Base-by-base conservation (phyloP, 371 early-diverging fungal species). In the Blastocladiella emersonii region DNA sequence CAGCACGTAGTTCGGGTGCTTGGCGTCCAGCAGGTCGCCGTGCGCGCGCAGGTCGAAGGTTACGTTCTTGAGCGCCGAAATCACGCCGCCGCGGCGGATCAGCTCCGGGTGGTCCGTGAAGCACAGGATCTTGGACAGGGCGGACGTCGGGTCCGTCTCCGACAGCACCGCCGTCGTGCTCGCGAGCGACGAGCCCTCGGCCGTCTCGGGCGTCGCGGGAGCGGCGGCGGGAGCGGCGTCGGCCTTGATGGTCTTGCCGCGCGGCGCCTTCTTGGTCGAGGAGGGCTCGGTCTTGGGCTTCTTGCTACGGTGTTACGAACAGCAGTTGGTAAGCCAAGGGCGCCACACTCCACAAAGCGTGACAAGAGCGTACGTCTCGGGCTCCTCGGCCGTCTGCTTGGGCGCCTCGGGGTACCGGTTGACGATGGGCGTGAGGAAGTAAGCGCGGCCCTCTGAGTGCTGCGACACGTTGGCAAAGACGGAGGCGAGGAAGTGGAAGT, bases 391-490 rank as follows among this genome's bases (percentile, higher is more conserved):
- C 48, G 19, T 25, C 48, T 48, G 8, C 30, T 27, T 19, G 32
- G 53, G 53, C 53, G 27, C 53, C 32, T 51, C 53, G 13, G 53
- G 53, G 53, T 51, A 51, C 53, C 53, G 53, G 30, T 51, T 12
- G 15, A 51, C 53, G 2, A 51, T 32, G 34, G 53, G 53, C 15
- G 30, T 12, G 37, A 89, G 71, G 72, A 95, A 84, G 66, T 79
- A 90, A 0, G 77, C 77, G 21, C 89, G 82, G 37, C 93, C 93
- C 41, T 66, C 73, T 39, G 81, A 79, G 62, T 84, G 71, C 79
- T 75, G 76, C 8, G 90, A 81, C n/a, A 93, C 70, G 61, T 94
- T 91, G 10, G 92, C 91, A 72, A 96, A 94, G 17, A 93, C 93
- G 57, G 90, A 89, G 37, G 90, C 88, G 67, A 96, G 79, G 68